Conservation (phyloP, 306 rosid genomes). For the Lotus japonicus region DNA sequence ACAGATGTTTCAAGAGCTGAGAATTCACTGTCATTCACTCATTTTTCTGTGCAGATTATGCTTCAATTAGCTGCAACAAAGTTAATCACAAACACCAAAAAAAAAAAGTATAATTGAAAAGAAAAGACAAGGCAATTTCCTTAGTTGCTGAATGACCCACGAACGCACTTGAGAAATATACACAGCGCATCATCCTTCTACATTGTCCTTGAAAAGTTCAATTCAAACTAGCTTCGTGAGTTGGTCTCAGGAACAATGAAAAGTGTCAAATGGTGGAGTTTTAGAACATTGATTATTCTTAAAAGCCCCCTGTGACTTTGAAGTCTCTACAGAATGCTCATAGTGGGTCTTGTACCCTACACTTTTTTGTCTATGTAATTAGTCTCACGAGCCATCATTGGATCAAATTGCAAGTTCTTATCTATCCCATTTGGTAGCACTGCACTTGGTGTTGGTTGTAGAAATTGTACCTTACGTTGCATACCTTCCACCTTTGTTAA, state of each 20-base stretch:
- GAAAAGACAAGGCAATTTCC: background rate
- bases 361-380: background rate
- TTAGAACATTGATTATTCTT: background rate
- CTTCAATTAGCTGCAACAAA: background rate
- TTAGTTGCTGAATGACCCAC: background rate
- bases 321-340: too few species aligned
- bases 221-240: background rate
- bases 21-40: too few species aligned
- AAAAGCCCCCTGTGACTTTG: background rate
- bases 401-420: background rate
- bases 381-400: slow-evolving; percentile 23
- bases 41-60: background rate
- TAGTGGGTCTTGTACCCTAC: slow-evolving; percentile 21
- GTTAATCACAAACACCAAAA: background rate
- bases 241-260: slow-evolving; percentile 1
- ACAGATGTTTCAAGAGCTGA: too few species aligned
- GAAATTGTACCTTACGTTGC: slow-evolving; percentile 8
- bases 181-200: too few species aligned
- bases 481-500: slow-evolving; percentile 22
- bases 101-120: background rate
- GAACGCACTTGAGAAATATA: too few species aligned
- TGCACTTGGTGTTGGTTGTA: slow-evolving; percentile 28
- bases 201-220: background rate
- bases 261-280: background rate
- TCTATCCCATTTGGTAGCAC: background rate